Base-by-base conservation (phyloP, 1,139 yeast species). In the Hansenula lynferdii region DNA sequence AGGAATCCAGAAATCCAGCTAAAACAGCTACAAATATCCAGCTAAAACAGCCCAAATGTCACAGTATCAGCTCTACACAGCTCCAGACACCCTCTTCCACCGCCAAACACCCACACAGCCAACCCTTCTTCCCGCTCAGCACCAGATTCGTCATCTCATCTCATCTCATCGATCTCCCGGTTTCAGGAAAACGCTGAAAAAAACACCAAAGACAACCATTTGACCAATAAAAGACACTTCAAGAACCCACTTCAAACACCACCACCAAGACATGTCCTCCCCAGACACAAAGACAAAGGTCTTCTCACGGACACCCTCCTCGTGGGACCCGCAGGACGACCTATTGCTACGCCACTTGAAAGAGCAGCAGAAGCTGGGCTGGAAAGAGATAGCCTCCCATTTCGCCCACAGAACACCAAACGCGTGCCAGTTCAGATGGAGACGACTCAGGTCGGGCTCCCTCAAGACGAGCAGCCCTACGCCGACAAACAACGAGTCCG, bases 401-500 rank as follows among this genome's bases (percentile, higher is more conserved):
- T 82, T 81, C 58, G 69, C 67, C 38, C 77, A 78, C 57, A 65
- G 90, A 59, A 82, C 89, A 1, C 85, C 87, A 29, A 82, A 82
- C 53, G 89, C 89, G 5, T 82, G 89, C 49, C 90, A 82, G 59
- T 82, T 82, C 52, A 69, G 90, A 53, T 82, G 90, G 90, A 70
- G 90, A 60, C 61, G 90, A 42, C 64, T 80, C 42, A 76, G 77
- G 57, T 71, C 77, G 11, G 85, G 85, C 1, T 76, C 77, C 48
- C 62, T 79, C 50, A 80, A 79, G 59, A 77, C 80, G 5, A 72
- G 30, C 22, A 31, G 29, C 28, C 45, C 51, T 6, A 40, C 46
- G 6, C 44, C 51, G 16, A 22, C 49, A n/a, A n/a, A n/a, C n/a
- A n/a, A n/a, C n/a, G n/a, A n/a, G n/a, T n/a, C n/a, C n/a, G n/a